phyloP scores from a whole-genome alignment of 1,284 basidiomycete species.

The Ustanciosporium gigantosporum region DNA sequence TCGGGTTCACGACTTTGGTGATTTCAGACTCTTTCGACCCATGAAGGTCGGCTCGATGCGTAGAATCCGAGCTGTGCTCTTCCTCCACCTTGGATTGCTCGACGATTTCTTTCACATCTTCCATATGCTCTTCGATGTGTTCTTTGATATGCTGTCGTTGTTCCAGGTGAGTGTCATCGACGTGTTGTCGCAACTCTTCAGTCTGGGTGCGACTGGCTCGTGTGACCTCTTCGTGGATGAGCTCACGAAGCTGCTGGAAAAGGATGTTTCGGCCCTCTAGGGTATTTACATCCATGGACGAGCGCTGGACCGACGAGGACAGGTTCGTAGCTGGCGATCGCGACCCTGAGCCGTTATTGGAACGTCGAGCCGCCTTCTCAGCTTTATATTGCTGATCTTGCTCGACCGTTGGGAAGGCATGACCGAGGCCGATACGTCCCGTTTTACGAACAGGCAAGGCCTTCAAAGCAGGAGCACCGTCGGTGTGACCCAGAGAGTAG shows the following conservation, averaged over 20 bases:
- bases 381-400: constrained; percentile 28
- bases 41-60: constrained; percentile 7
- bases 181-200: constrained; percentile 28
- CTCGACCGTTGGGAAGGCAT: constrained; percentile 36
- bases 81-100: constrained; percentile 3
- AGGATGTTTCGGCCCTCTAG: constrained; percentile 23
- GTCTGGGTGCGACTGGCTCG: constrained; percentile 35
- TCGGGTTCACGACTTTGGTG: constrained; percentile 7
- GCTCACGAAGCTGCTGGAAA: constrained; percentile 24
- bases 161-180: constrained; percentile 14
- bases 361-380: constrained; percentile 18
- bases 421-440: constrained; percentile 30
- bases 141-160: constrained; percentile 16
- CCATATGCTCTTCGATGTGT: constrained; percentile 14
- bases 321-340: constrained; percentile 11
- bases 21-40: background rate
- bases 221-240: constrained; percentile 42
- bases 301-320: constrained; percentile 1
- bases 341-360: constrained; percentile 16
- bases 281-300: constrained; percentile 31
- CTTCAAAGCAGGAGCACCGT: constrained; percentile 19
- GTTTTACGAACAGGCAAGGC: constrained; percentile 3
- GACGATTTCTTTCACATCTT: constrained; percentile 14
- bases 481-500: constrained; percentile 35
- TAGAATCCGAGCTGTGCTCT: constrained; percentile 1